Base-by-base conservation (phyloP, 306 rosid species). In the Rosa persica region DNA sequence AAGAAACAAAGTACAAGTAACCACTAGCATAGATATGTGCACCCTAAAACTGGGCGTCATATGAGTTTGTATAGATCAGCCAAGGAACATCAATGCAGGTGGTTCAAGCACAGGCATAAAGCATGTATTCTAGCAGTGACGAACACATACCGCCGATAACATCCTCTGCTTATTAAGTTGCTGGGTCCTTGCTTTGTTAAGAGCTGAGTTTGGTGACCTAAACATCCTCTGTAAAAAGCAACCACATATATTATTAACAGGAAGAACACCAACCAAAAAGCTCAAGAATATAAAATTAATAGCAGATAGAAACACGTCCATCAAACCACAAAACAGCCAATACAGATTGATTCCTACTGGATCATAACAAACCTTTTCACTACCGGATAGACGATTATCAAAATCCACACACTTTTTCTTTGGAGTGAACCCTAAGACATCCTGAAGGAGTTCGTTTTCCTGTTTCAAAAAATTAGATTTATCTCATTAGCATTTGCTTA, bases 391-490 rank as follows among this genome's bases (percentile, higher is more conserved):
- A 73, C 89, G 90, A 55, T 79, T 83, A 40, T 91, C 93, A 3
- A 62, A 70, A 67, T 84, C 87, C 17, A 79, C 85, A 72, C 20
- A 43, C 78, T 78, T 89, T 82, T 55, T 92, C 87, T 87, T 95
- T 10, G 99, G 99, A 65, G 87, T 80, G 85, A 95, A 95, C 76
- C 81, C 87, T 73, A 95, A 90, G 78, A 95, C 85, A 67, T 87
- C 96, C 49, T 95, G 98, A 61, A 95, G 96, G 86, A 95, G 86
- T 46, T 89, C 92, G 10, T 93, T 95, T 84, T 93, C 99, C 99
- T 95, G 81, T 57, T 75, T 85, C 62, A 57, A 42, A 81, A 77
- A 54, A 58, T 3, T 9, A 19, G 22, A 8, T 30, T 40, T 3
- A 30, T 27, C 12, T 62, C 9, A 19, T 54, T 0, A 72, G 49